A percentile compares a stretch with the other conserved stretches of the same genome.
These are phyloP conservation scores for Beauveria rudraprayagi DNA, from an alignment of 2,329 filamentous ascomycete genomes.

Conservation along the genomic window DNA sequence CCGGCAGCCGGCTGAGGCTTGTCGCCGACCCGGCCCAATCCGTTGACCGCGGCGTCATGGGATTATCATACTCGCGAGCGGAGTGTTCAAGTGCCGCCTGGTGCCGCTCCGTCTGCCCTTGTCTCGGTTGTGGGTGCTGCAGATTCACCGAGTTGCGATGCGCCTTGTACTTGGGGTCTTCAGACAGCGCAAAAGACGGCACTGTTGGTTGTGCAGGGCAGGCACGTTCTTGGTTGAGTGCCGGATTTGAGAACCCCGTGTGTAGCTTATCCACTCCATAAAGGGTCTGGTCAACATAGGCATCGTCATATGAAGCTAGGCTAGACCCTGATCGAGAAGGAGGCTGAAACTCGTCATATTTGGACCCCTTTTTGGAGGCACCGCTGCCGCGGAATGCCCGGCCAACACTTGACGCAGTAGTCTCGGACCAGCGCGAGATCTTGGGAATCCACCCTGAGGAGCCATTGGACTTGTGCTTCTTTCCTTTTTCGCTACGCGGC, in stretches of 20 bases:
- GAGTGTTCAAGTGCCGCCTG: conserved; percentile 66
- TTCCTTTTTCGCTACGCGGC: conserved; percentile 62
- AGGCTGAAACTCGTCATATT: conserved; percentile 48
- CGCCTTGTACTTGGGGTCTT: conserved; percentile 73
- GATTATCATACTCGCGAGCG: conserved; percentile 57
- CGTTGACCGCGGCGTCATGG: conserved; percentile 51
- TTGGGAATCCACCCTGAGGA: conserved; percentile 79
- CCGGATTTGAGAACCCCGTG: conserved; percentile 46
- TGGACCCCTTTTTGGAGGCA: conserved; percentile 47
- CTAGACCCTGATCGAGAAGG: conserved; percentile 75
- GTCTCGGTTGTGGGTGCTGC: conserved; percentile 70
- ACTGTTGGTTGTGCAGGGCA: background rate
- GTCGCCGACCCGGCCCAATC: conserved; percentile 56
- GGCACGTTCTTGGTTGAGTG: conserved; percentile 26
- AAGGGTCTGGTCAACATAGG: conserved; percentile 43
- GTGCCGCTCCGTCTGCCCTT: conserved; percentile 65
- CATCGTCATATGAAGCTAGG: conserved; percentile 57
- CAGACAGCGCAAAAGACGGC: conserved; percentile 23
- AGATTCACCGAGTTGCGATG: conserved; percentile 74
- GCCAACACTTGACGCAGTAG: conserved; percentile 79
- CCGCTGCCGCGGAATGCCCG: conserved; percentile 65
- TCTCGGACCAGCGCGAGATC: conserved; percentile 96
- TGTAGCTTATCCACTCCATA: conserved; percentile 56
- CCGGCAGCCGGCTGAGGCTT: conserved; percentile 46
- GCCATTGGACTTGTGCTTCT: conserved; percentile 81